phyloP scores from a whole-genome alignment of 495 filamentous ascomycete species.

The Ramalina intermedia region DNA sequence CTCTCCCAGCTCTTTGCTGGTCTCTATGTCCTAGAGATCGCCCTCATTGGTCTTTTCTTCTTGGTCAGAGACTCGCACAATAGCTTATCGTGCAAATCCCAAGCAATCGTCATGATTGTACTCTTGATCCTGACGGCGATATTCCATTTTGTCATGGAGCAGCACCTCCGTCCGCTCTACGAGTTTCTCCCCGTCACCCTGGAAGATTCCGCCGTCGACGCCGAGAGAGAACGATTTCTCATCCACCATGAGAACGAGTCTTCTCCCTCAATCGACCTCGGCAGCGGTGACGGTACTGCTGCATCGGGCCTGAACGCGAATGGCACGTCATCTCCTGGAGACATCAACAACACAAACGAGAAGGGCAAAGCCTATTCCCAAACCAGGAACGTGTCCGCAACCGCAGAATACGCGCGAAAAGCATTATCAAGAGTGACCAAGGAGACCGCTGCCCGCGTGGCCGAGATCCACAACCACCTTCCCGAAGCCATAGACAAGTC shows the following conservation, averaged over 20 bases:
- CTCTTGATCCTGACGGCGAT: constrained; percentile 55
- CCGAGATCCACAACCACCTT: constrained; percentile 38
- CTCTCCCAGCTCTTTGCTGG: constrained; percentile 94
- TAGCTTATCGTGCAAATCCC: constrained; percentile 50
- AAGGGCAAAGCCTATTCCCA: constrained; percentile 19
- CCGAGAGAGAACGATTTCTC: constrained; percentile 71
- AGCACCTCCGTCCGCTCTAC: constrained; percentile 71
- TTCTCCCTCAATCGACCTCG: constrained; percentile 29
- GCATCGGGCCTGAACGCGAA: too few species aligned
- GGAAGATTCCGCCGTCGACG: constrained; percentile 79
- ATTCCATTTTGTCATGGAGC: constrained; percentile 70
- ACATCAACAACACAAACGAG: constrained; percentile 9
- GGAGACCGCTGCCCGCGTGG: constrained; percentile 37
- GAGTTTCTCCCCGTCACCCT: constrained; percentile 86
- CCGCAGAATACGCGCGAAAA: constrained; percentile 10
- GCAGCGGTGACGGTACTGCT: constrained; percentile 25
- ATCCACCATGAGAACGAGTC: constrained; percentile 46
- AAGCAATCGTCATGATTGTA: constrained; percentile 83
- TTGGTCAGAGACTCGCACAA: constrained; percentile 51
- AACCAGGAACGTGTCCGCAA: constrained; percentile 12
- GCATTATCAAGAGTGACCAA: constrained; percentile 16
- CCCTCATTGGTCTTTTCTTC: constrained; percentile 86
- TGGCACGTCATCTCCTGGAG: too few species aligned
- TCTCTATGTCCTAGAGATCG: constrained; percentile 86
- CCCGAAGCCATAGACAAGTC: constrained; percentile 15